phyloP scores from a whole-genome alignment of 495 filamentous ascomycete species.

The Penicillium dipodomyicola region DNA sequence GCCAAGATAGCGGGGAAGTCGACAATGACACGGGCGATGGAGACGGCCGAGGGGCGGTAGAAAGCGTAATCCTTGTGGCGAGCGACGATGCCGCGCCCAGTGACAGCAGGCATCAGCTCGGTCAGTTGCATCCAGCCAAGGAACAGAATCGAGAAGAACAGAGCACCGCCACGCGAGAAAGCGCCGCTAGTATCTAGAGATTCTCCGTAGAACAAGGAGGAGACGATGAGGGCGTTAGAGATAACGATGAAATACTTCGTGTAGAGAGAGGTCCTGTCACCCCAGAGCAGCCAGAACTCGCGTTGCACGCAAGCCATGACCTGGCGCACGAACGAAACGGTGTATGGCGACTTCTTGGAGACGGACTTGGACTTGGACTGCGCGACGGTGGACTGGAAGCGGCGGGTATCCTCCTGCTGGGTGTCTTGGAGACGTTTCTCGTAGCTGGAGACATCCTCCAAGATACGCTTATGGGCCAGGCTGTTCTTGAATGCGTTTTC shows the following conservation, averaged over 20 bases:
- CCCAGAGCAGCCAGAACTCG: slow-evolving; percentile 73
- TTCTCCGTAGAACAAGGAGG: slow-evolving; percentile 69
- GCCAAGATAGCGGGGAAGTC: slow-evolving; percentile 66
- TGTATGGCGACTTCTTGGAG: slow-evolving; percentile 66
- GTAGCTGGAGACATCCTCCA: slow-evolving; percentile 57
- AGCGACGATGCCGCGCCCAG: slow-evolving; percentile 60
- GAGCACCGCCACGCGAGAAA: slow-evolving; percentile 64
- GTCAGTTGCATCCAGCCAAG: slow-evolving; percentile 73
- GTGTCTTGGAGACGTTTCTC: slow-evolving; percentile 59
- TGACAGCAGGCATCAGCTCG: slow-evolving; percentile 67
- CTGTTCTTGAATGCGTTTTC: slow-evolving; percentile 58
- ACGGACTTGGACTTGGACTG: slow-evolving; percentile 66
- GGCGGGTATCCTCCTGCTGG: slow-evolving; percentile 60
- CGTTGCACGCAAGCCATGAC: slow-evolving; percentile 68
- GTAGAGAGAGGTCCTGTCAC: slow-evolving; percentile 69
- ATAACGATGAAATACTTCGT: slow-evolving; percentile 79
- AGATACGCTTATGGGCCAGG: slow-evolving; percentile 50
- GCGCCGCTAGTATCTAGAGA: slow-evolving; percentile 62
- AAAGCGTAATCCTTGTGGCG: slow-evolving; percentile 74
- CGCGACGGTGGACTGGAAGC: slow-evolving; percentile 66
- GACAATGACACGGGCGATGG: slow-evolving; percentile 62
- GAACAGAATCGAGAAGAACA: slow-evolving; percentile 74
- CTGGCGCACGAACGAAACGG: slow-evolving; percentile 66
- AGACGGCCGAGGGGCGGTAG: slow-evolving; percentile 71
- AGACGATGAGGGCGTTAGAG: slow-evolving; percentile 70